Percentiles rank a stretch among this genome's conserved stretches.
phyloP scores from a whole-genome alignment of 108 stramenopile genomes.

The Mayamaea pseudoterrestris region DNA sequence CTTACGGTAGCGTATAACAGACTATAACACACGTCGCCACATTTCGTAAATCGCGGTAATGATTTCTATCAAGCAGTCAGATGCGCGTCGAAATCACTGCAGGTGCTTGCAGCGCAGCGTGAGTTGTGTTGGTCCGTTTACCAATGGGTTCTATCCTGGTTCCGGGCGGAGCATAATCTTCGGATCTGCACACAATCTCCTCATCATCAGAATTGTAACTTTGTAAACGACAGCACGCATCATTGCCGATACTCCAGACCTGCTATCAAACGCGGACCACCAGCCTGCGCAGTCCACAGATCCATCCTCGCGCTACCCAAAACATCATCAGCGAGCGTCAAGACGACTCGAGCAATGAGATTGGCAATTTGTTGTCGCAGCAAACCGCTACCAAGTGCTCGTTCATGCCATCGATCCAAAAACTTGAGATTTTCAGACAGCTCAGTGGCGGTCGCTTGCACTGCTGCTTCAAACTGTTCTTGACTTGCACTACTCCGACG shows the following conservation, averaged over 20 bases:
- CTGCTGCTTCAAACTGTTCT: constrained; percentile 78
- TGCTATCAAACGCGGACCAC: constrained; percentile 69
- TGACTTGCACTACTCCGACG: constrained; percentile 40
- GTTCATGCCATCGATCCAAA: constrained; percentile 74
- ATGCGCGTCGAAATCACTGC: too few relatives aligned
- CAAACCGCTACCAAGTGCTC: constrained; percentile 67
- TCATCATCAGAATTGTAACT: too few relatives aligned
- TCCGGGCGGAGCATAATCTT: too few relatives aligned
- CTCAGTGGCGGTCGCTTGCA: constrained; percentile 67
- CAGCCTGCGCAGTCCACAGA: constrained; percentile 75
- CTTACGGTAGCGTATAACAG: too few relatives aligned
- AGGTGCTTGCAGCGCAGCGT: too few relatives aligned
- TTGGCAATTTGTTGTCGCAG: constrained; percentile 75
- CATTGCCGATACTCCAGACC: constrained; percentile 59
- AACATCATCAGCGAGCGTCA: constrained; percentile 77
- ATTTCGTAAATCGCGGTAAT: too few relatives aligned
- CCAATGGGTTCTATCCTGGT: too few relatives aligned
- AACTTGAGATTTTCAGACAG: constrained; percentile 64
- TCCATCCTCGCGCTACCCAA: constrained; percentile 70
- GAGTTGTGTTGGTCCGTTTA: too few relatives aligned
- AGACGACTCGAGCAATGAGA: constrained; percentile 72
- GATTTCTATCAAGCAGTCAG: too few relatives aligned
- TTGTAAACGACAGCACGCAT: too few relatives aligned
- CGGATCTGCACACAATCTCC: too few relatives aligned
- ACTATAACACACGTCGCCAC: too few relatives aligned